Evolutionary conservation across 1,284 basidiomycete species (phyloP).

Genomic region (Puccinia novopanici): DNA sequence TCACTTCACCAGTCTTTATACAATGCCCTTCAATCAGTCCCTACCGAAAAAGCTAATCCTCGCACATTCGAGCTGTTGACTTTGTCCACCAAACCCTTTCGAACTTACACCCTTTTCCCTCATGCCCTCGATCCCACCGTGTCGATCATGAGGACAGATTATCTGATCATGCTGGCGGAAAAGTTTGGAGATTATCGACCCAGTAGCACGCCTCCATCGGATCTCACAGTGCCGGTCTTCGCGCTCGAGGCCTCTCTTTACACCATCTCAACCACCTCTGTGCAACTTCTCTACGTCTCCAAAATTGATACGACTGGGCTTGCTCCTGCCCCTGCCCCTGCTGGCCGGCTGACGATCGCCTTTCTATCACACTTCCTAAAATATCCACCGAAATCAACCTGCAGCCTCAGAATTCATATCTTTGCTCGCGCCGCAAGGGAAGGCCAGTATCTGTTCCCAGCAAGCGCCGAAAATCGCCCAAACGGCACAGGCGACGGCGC

Average conservation of each 20-base stretch:
- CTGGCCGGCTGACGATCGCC: conserved; percentile 5
- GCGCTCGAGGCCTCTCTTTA: conserved; percentile 35
- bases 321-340: conserved; percentile 14
- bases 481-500: conserved; percentile 27
- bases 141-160: conserved; percentile 19
- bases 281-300: conserved; percentile 37
- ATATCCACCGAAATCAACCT: conserved; percentile 1
- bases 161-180: conserved; percentile 36
- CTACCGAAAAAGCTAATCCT: background rate
- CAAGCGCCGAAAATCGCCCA: conserved; percentile 31
- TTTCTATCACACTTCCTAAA: conserved; percentile 34
- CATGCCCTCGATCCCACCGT: conserved; percentile 63
- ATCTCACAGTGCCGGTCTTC: conserved; percentile 29
- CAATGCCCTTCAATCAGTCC: conserved; percentile 5
- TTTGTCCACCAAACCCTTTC: conserved; percentile 71
- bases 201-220: background rate
- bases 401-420: conserved; percentile 38
- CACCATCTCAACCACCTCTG: background rate
- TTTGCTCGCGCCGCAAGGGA: conserved; percentile 49
- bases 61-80: conserved; percentile 53
- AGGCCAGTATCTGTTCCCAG: conserved; percentile 46
- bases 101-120: conserved; percentile 70
- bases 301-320: conserved; percentile 45
- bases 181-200: conserved; percentile 3
- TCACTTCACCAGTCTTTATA: conserved; percentile 13